A percentile compares a stretch with the other conserved stretches of the same genome.
Conservation (phyloP, 2,329 filamentous ascomycete species). For the Didymella glomerata region DNA sequence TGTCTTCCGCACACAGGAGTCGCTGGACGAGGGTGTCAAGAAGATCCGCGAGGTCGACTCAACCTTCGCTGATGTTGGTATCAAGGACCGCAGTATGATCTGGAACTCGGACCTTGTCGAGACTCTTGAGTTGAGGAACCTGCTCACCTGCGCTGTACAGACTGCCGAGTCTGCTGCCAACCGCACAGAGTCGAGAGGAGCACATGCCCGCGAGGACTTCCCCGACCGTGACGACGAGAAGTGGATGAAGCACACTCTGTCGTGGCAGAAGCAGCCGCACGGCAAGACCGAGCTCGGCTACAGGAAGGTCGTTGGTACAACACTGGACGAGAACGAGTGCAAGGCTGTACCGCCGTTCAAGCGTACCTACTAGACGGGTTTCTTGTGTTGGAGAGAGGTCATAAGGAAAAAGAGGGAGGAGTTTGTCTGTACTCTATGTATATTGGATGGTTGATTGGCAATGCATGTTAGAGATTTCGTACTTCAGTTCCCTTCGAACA, state of each 20-base stretch:
- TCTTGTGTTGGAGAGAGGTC: background rate
- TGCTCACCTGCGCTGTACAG: conserved; percentile 96
- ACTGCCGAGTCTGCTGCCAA: conserved; percentile 89
- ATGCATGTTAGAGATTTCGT: conserved; percentile 20
- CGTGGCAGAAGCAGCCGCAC: conserved; percentile 93
- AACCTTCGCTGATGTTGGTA: conserved; percentile 82
- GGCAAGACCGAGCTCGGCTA: conserved; percentile 86
- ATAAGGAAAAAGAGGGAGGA: conserved; percentile 9
- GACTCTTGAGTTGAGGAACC: conserved; percentile 92
- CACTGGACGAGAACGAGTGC: conserved; percentile 95
- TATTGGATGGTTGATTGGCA: conserved; percentile 37
- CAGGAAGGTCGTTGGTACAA: conserved; percentile 80
- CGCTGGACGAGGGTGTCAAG: conserved; percentile 88
- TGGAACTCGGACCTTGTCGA: conserved; percentile 99
- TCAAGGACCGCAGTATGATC: conserved; percentile 99
- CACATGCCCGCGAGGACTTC: conserved; percentile 95
- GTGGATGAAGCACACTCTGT: conserved; percentile 99
- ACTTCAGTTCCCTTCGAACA: conserved; percentile 7
- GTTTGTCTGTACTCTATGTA: conserved; percentile 48
- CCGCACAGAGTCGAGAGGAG: conserved; percentile 96
- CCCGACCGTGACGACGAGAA: conserved; percentile 93
- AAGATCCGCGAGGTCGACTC: conserved; percentile 87
- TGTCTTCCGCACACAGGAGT: conserved; percentile 95
- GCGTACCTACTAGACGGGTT: conserved; percentile 75
- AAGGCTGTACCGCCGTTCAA: conserved; percentile 96